phyloP scores from a whole-genome alignment of 2,329 filamentous ascomycete genomes.

The Verticillium nubilum region DNA sequence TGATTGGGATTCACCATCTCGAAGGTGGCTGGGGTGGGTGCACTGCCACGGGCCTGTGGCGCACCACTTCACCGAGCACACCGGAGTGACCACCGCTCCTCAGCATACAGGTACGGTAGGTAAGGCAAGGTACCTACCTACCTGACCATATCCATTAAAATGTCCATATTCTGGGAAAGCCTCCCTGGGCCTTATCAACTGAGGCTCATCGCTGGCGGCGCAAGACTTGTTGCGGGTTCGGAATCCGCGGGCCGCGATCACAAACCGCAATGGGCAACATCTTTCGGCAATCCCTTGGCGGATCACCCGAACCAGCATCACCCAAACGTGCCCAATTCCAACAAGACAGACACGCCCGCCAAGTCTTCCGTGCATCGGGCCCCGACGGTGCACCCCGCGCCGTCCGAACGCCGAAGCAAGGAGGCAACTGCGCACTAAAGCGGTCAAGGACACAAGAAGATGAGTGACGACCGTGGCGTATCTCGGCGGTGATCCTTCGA shows the following conservation, averaged over 20 bases:
- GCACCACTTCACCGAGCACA: neutral
- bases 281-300: neutral
- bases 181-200: too few species aligned
- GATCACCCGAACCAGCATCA: neutral
- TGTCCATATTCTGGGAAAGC: too few species aligned
- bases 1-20: neutral
- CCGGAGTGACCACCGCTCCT: neutral
- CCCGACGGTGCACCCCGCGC: too few species aligned
- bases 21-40: neutral
- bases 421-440: neutral
- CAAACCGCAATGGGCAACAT: neutral
- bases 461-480: neutral
- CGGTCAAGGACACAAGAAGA: neutral
- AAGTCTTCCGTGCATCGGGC: neutral
- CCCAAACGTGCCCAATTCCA: neutral
- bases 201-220: neutral
- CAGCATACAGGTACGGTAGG: too few species aligned
- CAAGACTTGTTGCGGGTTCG: too few species aligned
- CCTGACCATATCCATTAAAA: too few species aligned
- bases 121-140: too few species aligned
- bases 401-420: neutral
- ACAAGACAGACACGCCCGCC: neutral
- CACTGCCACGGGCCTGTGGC: neutral
- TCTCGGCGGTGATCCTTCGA: neutral
- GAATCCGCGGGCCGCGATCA: neutral